A percentile compares a stretch with the other conserved stretches of the same genome.
Evolutionary conservation across 805 yeast species (phyloP).

Genomic region (Metschnikowia continentalis): DNA sequence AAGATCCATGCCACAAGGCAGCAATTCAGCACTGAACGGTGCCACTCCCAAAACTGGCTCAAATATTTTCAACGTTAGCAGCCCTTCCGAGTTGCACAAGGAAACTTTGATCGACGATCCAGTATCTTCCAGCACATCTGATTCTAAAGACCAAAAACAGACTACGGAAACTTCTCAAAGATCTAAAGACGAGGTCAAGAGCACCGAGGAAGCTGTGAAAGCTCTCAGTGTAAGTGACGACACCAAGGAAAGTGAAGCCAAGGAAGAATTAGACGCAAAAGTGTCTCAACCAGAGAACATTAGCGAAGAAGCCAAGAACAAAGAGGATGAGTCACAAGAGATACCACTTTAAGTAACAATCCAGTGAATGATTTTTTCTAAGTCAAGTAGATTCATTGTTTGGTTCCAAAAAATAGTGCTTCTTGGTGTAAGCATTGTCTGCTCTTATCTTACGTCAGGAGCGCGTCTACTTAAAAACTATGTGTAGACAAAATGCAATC

Average conservation of each 20-base stretch:
- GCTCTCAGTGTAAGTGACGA: not conserved
- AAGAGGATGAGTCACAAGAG: constrained; percentile 2
- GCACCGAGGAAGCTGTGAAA: not conserved
- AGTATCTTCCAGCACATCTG: not conserved
- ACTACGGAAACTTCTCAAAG: constrained; percentile 5
- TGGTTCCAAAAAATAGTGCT: not conserved
- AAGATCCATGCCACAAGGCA: not conserved
- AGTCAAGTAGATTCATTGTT: not conserved
- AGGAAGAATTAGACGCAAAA: not conserved
- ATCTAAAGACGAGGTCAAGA: not conserved
- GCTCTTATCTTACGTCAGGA: not conserved
- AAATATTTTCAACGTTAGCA: constrained; percentile 3
- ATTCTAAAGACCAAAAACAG: not conserved
- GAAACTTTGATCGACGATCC: constrained; percentile 40
- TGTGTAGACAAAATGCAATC: not conserved
- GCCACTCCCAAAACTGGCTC: constrained; percentile 5
- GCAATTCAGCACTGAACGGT: not conserved
- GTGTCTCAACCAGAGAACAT: not conserved
- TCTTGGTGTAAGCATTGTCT: not conserved
- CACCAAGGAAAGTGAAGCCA: not conserved
- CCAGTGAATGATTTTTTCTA: not conserved
- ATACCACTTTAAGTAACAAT: not conserved
- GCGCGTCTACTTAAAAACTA: not conserved
- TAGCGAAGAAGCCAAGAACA: constrained; percentile 1
- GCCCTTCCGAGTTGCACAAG: constrained; percentile 31